Percentiles rank a stretch among this genome's conserved stretches.
These are phyloP conservation scores for Citrus mangshanensis DNA, from an alignment of 345 rosid species.

Conservation along the genomic window DNA sequence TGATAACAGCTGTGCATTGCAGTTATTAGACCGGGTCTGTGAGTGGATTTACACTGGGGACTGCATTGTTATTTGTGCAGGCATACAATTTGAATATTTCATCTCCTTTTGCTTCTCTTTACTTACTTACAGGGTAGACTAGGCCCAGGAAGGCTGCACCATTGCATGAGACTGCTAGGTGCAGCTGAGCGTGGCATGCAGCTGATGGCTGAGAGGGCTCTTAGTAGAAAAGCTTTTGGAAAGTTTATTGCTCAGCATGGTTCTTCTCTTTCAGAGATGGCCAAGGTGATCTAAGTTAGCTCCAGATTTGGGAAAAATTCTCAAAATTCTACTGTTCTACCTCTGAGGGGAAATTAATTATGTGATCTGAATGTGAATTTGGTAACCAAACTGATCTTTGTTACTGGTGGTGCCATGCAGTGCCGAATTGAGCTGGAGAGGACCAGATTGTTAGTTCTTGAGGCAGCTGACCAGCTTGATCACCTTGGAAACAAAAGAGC, in stretches of 20 bases:
- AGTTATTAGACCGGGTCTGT: background rate
- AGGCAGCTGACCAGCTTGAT: constrained; percentile 94
- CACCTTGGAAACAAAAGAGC: constrained; percentile 87
- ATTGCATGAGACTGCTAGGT: constrained; percentile 94
- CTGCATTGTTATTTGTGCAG: background rate
- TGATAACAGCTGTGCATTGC: background rate
- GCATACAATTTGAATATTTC: background rate
- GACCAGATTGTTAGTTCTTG: constrained; percentile 77
- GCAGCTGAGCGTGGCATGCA: constrained; percentile 99
- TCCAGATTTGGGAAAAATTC: background rate
- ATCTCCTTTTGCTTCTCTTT: constrained; percentile 2
- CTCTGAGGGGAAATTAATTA: background rate
- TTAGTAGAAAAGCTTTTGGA: constrained; percentile 75
- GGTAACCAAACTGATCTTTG: background rate
- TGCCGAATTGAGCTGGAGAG: constrained; percentile 81
- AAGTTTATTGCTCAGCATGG: constrained; percentile 87
- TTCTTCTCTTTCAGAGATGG: constrained; percentile 80
- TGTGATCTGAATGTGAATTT: background rate
- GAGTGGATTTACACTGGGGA: background rate
- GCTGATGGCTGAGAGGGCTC: constrained; percentile 86
- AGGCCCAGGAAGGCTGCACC: constrained; percentile 99
- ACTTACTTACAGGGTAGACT: constrained; percentile 73
- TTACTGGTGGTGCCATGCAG: constrained; percentile 34
- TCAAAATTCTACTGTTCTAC: background rate
- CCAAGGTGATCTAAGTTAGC: constrained; percentile 48